phyloP scores from a whole-genome alignment of 1,284 basidiomycete species.

The Moniliophthora roreri region DNA sequence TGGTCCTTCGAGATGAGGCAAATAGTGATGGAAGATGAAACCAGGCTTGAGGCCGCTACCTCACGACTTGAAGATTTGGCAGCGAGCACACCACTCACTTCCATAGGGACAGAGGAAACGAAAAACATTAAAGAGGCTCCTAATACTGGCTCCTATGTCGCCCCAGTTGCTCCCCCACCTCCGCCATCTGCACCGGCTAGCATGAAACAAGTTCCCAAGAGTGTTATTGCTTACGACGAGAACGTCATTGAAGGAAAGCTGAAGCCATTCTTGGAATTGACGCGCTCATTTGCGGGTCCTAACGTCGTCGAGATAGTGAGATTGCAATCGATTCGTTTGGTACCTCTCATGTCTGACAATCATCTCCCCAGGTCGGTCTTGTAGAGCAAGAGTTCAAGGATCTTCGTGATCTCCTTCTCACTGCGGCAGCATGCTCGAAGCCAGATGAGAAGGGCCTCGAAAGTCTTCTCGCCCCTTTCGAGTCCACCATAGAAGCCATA shows the following conservation, averaged over 20 bases:
- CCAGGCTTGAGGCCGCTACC: slow-evolving; percentile 88
- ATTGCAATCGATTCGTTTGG: slow-evolving; percentile 15
- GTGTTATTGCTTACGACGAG: slow-evolving; percentile 76
- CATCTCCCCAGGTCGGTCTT: slow-evolving; percentile 55
- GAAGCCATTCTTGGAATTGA: slow-evolving; percentile 72
- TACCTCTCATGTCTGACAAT: slow-evolving; percentile 4
- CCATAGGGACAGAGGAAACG: slow-evolving; percentile 21
- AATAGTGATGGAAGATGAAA: slow-evolving; percentile 16
- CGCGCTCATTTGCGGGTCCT: slow-evolving; percentile 70
- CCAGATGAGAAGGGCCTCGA: slow-evolving; percentile 67
- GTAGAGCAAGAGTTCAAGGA: slow-evolving; percentile 72
- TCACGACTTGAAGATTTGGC: slow-evolving; percentile 94
- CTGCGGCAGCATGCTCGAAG: slow-evolving; percentile 78
- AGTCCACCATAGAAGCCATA: slow-evolving; percentile 74
- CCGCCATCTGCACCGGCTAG: slow-evolving; percentile 36
- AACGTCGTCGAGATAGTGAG: slow-evolving; percentile 78
- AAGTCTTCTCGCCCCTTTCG: slow-evolving; percentile 71
- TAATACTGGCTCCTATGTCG: slow-evolving; percentile 38
- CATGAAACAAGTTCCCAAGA: slow-evolving; percentile 48
- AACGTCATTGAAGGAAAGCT: slow-evolving; percentile 71
- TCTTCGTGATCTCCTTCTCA: slow-evolving; percentile 68
- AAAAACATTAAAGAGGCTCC: slow-evolving; percentile 30
- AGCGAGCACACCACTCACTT: slow-evolving; percentile 28
- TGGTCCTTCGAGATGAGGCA: slow-evolving; percentile 6
- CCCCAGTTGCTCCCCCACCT: slow-evolving; percentile 41